Conservation (phyloP, 2,329 filamentous ascomycete genomes). For the Pseudopyrenochaeta lycopersici region DNA sequence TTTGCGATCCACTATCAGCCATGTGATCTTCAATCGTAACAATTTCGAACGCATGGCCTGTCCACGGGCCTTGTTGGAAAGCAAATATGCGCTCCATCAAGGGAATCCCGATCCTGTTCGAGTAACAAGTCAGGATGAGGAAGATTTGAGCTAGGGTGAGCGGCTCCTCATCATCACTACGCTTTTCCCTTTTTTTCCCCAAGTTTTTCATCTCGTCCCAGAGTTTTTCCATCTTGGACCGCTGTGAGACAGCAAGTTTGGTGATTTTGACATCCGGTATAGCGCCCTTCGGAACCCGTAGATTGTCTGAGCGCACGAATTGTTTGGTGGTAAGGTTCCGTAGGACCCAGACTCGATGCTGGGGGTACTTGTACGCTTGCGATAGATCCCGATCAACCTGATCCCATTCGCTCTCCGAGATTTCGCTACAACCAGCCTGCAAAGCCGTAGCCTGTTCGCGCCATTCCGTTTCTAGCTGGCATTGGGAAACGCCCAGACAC, state of each 20-base stretch:
- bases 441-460: too few relatives aligned
- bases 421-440: background rate
- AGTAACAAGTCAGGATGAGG: constrained; percentile 7
- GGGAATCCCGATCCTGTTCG: background rate
- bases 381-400: constrained; percentile 13
- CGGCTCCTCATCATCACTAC: background rate
- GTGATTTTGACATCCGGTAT: too few relatives aligned
- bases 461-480: too few relatives aligned
- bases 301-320: constrained; percentile 18
- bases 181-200: too few relatives aligned
- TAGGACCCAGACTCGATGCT: constrained; percentile 14
- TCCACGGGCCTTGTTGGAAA: background rate
- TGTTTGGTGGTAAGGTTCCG: constrained; percentile 21
- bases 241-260: too few relatives aligned
- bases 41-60: constrained; percentile 20
- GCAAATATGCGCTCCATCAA: background rate
- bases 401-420: too few relatives aligned
- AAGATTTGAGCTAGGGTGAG: constrained; percentile 18
- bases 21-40: constrained; percentile 11
- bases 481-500: too few relatives aligned
- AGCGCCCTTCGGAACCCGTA: background rate
- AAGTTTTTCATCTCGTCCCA: too few relatives aligned
- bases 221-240: too few relatives aligned
- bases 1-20: too few relatives aligned
- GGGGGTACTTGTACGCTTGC: constrained; percentile 5